Evolutionary conservation across 169 alveolate genomes (phyloP), one percentile per base, ranked within the genome.

Genomic region (Cryptosporidium parvum): DNA sequence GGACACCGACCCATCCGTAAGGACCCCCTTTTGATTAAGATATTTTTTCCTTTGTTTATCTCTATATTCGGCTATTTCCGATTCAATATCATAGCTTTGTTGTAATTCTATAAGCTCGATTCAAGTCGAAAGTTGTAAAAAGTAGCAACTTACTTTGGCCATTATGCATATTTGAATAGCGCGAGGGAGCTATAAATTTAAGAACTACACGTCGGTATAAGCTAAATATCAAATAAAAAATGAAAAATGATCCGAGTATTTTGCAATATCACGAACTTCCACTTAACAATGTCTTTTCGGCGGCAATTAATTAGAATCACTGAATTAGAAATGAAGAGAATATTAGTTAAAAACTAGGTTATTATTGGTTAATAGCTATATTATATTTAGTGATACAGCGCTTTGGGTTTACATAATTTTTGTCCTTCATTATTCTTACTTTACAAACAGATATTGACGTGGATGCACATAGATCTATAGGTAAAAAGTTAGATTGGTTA

Each of bases 1-100:
- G 35, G 67, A 56, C 4, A 56, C 6, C 0, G 31, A 9, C 0
- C 7, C 8, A 9, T 26, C 14, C 8, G 35, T n/a, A 26, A 1
- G 5, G 14, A n/a, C 3, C 7, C 35, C 14, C 16, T 31, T 73
- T 29, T 62, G 59, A 18, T 67, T 26, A 26, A 80, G 67, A 59
- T 62, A 80, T 42, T 45, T 59, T 21, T 29, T 61, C 29, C 75
- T 39, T 42, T 80, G 80, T 29, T 44, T 65, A 18, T 80, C 80
- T 65, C 89, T 59, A 67, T 80, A 80, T 23, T 80, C 89, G 7
- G 31, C 45, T 61, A 80, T 21, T 5, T 69, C 72, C 21, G 31
- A 26, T 42, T 65, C 51, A 14, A 80, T 80, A 23, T 58, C 51
- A n/a, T 80, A 51, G 56, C 31, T 33, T 21, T 14, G 18, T 31